Evolutionary conservation across 1,284 basidiomycete genomes (phyloP), one percentile per base, ranked within the genome.

Genomic region (Ceratobasidium sp.): DNA sequence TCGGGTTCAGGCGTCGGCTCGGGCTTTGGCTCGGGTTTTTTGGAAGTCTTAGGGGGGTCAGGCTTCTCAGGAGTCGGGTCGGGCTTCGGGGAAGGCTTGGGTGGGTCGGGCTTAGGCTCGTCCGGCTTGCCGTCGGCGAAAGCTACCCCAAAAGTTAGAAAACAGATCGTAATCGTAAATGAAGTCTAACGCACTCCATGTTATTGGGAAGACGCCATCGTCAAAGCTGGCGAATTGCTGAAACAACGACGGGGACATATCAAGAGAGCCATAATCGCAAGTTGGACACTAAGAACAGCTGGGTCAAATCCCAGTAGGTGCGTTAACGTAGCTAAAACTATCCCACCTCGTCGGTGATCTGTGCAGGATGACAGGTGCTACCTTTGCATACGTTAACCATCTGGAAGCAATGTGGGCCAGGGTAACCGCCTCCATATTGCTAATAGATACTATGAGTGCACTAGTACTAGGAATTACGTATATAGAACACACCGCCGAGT

Each of bases 341-440:
- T 54, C 79, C 1, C 10, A 79, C 80, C 83, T 82, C 84, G 82
- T 87, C 87, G 46, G 83, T 80, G 71, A 88, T 84, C 48, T 82
- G 80, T 20, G 87, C 85, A 59, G 81, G 80, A 65, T 83, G 80
- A 59, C 84, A 84, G 80, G 85, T 86, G 64, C 85, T 84, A 80
- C 85, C 83, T 78, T 85, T 85, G 57, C 85, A 83, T 79, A 88
- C 86, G 68, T 84, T 85, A 77, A 88, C 84, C 23, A 80, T 81
- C 81, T 86, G 84, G 83, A 86, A 86, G 81, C 87, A 88, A 77
- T 85, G 78, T 3, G 84, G 84, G 57, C 84, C 83, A 65, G 84
- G 84, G 75, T 83, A 81, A 59, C 71, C 66, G 33, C 17, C 65
- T 59, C 75, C 76, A 56, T 56, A 79, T 67, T 62, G 75, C 67